phyloP scores from a whole-genome alignment of 768 basidiomycete genomes.

The Boletus sp. region DNA sequence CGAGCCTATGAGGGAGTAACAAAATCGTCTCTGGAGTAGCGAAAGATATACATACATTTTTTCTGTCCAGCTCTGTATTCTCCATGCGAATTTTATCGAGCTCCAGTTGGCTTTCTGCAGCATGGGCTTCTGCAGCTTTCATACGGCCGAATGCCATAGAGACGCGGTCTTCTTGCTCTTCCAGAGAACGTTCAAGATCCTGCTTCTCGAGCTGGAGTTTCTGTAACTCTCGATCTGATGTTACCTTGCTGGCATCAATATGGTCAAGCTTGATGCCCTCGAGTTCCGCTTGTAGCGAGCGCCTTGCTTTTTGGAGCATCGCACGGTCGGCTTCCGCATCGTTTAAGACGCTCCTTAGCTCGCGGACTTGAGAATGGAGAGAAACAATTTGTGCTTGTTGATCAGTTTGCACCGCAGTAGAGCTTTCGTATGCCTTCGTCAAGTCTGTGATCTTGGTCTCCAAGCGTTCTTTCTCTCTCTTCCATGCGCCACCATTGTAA shows the following conservation, averaged over 20 bases:
- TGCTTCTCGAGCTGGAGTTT: conserved; percentile 76
- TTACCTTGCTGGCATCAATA: conserved; percentile 65
- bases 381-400: conserved; percentile 84
- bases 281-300: conserved; percentile 75
- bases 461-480: conserved; percentile 83
- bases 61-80: conserved; percentile 75
- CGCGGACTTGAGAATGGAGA: conserved; percentile 82
- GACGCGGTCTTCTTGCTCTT: conserved; percentile 76
- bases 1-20: conserved; percentile 50
- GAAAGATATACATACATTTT: conserved; percentile 53
- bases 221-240: conserved; percentile 73
- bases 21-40: neutral
- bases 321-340: conserved; percentile 83
- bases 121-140: conserved; percentile 77
- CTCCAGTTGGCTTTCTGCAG: conserved; percentile 73
- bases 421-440: conserved; percentile 72
- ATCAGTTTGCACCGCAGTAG: conserved; percentile 68
- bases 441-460: conserved; percentile 79
- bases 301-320: conserved; percentile 77
- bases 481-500: conserved; percentile 77
- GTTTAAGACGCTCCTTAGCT: conserved; percentile 76
- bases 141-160: conserved; percentile 70
- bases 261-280: conserved; percentile 78
- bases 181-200: conserved; percentile 73
- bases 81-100: conserved; percentile 75